Conservation (phyloP, 352 stramenopile genomes). For the Aphanomyces euteiches region DNA sequence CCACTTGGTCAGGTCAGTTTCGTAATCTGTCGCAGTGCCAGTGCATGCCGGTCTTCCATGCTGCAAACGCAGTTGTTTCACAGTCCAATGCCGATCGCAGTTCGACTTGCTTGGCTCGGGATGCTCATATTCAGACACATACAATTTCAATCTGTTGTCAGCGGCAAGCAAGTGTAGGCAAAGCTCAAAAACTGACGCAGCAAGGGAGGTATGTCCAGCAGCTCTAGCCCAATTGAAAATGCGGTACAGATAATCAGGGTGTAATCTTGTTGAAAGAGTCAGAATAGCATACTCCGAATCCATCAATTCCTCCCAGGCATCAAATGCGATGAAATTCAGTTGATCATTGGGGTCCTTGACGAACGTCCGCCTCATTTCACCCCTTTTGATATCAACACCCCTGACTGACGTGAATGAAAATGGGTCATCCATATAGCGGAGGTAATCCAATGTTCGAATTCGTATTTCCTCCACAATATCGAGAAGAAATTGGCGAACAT, state of each 20-base stretch:
- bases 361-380: neutral
- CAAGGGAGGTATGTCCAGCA: slow-evolving; percentile 2
- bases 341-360: neutral
- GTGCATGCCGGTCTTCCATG: neutral
- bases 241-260: slow-evolving; percentile 1
- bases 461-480: neutral
- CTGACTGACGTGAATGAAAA: neutral
- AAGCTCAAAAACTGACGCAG: slow-evolving; percentile 8
- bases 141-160: slow-evolving; percentile 32
- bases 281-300: slow-evolving; percentile 8
- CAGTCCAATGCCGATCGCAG: neutral
- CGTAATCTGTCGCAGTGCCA: slow-evolving; percentile 15
- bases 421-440: neutral
- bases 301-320: no score
- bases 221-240: slow-evolving; percentile 11
- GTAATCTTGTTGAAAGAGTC: slow-evolving; percentile 3
- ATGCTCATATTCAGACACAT: slow-evolving; percentile 29
- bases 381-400: neutral
- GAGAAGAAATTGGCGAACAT: neutral
- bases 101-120: neutral
- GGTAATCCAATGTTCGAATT: slow-evolving; percentile 2
- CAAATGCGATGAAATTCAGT: neutral
- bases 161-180: neutral
- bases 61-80: neutral
- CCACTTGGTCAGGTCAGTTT: slow-evolving; percentile 28